Evolutionary conservation across 257 asterid species (phyloP).

Genomic region (Gentiana macrophylla): DNA sequence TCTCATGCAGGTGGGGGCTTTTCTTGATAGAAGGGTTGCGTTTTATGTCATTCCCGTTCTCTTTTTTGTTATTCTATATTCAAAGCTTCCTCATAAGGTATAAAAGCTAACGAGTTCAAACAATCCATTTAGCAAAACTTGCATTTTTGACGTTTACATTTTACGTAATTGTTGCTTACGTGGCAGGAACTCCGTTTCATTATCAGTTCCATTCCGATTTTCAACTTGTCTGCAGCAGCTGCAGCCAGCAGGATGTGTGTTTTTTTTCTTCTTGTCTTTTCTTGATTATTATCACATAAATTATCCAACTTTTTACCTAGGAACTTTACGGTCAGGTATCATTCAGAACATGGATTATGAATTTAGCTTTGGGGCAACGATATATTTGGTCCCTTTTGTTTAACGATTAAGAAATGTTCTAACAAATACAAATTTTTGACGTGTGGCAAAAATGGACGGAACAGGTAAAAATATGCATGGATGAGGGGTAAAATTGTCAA

Average conservation of each 20-base stretch:
- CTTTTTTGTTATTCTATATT: conserved; percentile 70
- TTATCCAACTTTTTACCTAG: background rate
- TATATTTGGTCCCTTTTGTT: no score
- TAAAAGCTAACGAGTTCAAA: background rate
- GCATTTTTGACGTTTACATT: conserved; percentile 1
- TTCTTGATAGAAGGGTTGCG: conserved; percentile 65
- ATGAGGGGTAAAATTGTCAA: no score
- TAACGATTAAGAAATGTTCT: no score
- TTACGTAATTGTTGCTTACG: conserved; percentile 15
- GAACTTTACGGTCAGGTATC: background rate
- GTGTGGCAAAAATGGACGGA: no score
- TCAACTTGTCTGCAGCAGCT: conserved; percentile 87
- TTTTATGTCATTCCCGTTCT: conserved; percentile 58
- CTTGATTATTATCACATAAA: conserved; percentile 5
- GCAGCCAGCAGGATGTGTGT: conserved; percentile 89
- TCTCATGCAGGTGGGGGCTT: conserved; percentile 68
- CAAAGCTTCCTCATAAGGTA: conserved; percentile 99
- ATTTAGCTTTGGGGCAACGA: no score
- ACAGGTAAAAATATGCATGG: no score
- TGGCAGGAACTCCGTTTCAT: conserved; percentile 94
- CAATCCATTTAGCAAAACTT: conserved; percentile 9
- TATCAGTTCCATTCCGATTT: conserved; percentile 79
- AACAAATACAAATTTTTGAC: no score
- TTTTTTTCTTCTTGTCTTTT: conserved; percentile 8
- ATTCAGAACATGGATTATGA: no score